Conservation (phyloP, 177 flowering plant species). For the Vitis hybrid region DNA sequence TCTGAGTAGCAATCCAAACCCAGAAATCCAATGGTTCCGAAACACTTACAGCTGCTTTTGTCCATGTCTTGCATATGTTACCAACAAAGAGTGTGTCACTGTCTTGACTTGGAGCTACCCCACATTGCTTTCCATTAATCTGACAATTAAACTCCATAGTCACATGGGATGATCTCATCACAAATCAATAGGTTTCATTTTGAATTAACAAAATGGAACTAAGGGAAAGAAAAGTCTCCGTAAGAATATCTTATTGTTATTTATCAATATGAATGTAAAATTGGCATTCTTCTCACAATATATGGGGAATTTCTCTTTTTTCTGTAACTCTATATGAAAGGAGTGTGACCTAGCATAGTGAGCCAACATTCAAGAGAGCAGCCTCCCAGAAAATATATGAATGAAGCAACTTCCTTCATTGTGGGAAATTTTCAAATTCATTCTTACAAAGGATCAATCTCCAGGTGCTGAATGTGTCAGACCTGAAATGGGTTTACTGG, state of each 20-base stretch:
- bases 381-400: too few species aligned
- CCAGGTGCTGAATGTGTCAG: too few species aligned
- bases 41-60: conserved; percentile 28
- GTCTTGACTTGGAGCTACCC: conserved; percentile 41
- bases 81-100: conserved; percentile 40
- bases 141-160: conserved; percentile 8
- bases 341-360: too few species aligned
- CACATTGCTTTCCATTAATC: conserved; percentile 41
- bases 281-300: neutral
- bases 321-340: too few species aligned
- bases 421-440: too few species aligned
- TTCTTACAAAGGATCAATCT: too few species aligned
- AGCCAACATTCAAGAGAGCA: too few species aligned
- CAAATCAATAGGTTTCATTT: neutral
- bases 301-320: neutral
- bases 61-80: conserved; percentile 41
- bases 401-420: too few species aligned
- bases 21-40: neutral
- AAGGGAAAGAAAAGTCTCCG: neutral
- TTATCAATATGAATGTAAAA: neutral
- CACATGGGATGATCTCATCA: neutral
- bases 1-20: neutral
- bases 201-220: neutral
- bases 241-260: neutral
- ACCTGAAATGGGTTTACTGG: neutral